Percentiles rank a stretch among this genome's conserved stretches.
These are phyloP conservation scores for Yarrowia keelungensis DNA, from an alignment of 805 yeast genomes.

Conservation along the genomic window DNA sequence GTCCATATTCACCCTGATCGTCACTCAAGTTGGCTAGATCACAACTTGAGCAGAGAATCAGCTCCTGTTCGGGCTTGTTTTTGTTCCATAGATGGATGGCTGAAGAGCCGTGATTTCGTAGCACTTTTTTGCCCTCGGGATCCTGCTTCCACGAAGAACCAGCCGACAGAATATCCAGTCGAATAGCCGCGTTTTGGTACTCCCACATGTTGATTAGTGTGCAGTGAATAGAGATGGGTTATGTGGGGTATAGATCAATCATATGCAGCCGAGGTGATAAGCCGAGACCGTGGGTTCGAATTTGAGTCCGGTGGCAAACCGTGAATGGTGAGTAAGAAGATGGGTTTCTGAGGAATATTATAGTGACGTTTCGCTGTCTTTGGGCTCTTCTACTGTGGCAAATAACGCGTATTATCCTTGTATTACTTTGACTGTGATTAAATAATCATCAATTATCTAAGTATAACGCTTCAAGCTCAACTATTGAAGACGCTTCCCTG, in stretches of 20 bases:
- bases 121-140: conserved; percentile 28
- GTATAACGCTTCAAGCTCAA: no score
- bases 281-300: conserved; percentile 12
- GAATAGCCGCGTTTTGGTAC: conserved; percentile 31
- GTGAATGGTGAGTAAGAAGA: no score
- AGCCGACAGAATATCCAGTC: conserved; percentile 24
- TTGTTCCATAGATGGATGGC: conserved; percentile 35
- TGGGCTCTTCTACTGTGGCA: no score
- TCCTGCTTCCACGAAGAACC: conserved; percentile 29
- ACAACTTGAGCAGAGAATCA: conserved; percentile 25
- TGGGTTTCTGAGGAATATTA: background rate
- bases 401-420: no score
- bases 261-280: conserved; percentile 35
- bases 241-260: conserved; percentile 28
- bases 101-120: conserved; percentile 24
- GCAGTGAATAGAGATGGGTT: conserved; percentile 1
- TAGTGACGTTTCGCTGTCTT: no score
- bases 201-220: conserved; percentile 33
- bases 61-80: conserved; percentile 27
- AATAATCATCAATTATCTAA: no score
- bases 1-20: conserved; percentile 9
- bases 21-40: conserved; percentile 29
- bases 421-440: no score
- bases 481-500: no score
- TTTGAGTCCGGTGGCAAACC: background rate